phyloP scores from a whole-genome alignment of 2,329 filamentous ascomycete species.

The Neopestalotiopsis sp. region DNA sequence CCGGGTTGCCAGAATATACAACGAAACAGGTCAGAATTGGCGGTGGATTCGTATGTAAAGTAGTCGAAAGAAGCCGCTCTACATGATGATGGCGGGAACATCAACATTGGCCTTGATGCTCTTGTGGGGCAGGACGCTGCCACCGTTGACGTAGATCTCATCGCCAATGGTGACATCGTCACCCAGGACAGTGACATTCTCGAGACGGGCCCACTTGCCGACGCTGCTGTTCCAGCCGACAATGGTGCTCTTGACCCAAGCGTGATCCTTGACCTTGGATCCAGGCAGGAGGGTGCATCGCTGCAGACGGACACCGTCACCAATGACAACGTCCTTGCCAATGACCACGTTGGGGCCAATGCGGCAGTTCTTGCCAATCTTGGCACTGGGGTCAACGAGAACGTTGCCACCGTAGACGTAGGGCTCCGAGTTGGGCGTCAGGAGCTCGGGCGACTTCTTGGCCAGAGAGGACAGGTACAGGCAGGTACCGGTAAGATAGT shows the following conservation, averaged over 20 bases:
- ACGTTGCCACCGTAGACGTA: conserved; percentile 95
- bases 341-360: conserved; percentile 98
- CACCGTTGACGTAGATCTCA: conserved; percentile 98
- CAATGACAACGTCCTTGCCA: conserved; percentile 88
- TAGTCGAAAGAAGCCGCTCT: conserved; percentile 32
- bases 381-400: conserved; percentile 89
- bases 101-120: conserved; percentile 99
- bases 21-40: conserved; percentile 15
- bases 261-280: conserved; percentile 97
- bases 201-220: conserved; percentile 92
- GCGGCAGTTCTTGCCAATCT: conserved; percentile 97
- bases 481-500: conserved; percentile 95
- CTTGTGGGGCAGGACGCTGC: conserved; percentile 95
- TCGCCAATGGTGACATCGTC: conserved; percentile 98
- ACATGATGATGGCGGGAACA: conserved; percentile 73
- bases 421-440: conserved; percentile 74
- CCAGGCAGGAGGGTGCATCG: conserved; percentile 88
- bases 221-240: conserved; percentile 98
- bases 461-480: conserved; percentile 92
- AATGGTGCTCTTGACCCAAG: conserved; percentile 98
- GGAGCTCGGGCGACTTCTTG: conserved; percentile 86
- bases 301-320: conserved; percentile 92
- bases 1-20: conserved; percentile 22
- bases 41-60: neutral
- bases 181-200: conserved; percentile 97